These are phyloP conservation scores for Dovyalis caffra DNA, from an alignment of 345 rosid genomes.

Conservation along the genomic window DNA sequence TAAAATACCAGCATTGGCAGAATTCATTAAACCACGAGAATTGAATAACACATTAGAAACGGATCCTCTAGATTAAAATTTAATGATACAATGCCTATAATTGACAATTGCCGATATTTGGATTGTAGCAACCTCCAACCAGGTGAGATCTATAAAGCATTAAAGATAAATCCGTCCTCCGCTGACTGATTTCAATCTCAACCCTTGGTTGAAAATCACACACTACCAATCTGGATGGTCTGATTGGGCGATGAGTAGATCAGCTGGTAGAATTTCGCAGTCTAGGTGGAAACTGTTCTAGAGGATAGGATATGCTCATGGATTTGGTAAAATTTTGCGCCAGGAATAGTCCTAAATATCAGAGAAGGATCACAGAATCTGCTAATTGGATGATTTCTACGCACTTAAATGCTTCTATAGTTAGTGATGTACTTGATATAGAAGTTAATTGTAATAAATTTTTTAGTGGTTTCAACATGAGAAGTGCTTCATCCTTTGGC, in stretches of 20 bases:
- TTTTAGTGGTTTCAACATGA: neutral
- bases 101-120: neutral
- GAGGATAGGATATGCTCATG: neutral
- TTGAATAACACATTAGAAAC: too few relatives aligned
- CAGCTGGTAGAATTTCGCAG: neutral
- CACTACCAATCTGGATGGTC: neutral
- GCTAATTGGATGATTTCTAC: neutral
- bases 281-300: neutral
- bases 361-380: too few relatives aligned
- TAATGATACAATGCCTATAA: neutral
- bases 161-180: neutral
- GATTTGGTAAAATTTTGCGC: neutral
- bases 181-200: slow-evolving; percentile 2
- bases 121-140: neutral
- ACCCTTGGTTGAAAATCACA: neutral
- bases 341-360: neutral
- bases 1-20: too few relatives aligned
- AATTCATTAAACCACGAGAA: too few relatives aligned
- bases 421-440: neutral
- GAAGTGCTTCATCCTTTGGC: neutral
- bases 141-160: neutral
- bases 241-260: neutral
- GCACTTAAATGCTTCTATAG: neutral
- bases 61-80: too few relatives aligned
- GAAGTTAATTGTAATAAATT: neutral